Conservation (phyloP, 2,329 filamentous ascomycete species). For the Scolecobasidium constrictum region DNA sequence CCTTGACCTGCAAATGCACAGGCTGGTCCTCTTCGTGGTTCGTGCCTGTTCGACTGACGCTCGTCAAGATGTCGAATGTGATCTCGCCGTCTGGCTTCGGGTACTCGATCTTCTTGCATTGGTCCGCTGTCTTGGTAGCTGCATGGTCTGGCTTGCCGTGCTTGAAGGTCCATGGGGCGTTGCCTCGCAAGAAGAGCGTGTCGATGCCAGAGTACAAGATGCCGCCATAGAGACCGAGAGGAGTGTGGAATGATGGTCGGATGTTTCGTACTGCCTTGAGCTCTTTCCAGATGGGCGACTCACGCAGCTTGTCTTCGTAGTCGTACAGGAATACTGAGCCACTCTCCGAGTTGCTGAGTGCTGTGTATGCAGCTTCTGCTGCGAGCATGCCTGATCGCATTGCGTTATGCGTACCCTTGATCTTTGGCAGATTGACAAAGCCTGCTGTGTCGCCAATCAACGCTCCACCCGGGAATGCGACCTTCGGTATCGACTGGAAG, state of each 20-base stretch:
- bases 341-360: conserved; percentile 49
- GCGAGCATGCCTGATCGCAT: conserved; percentile 98
- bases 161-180: conserved; percentile 82
- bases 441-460: conserved; percentile 93
- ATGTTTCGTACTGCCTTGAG: conserved; percentile 94
- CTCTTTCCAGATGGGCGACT: conserved; percentile 86
- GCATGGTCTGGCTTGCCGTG: conserved; percentile 70
- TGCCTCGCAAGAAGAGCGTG: conserved; percentile 76
- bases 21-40: conserved; percentile 99
- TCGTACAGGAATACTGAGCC: conserved; percentile 84
- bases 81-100: conserved; percentile 93
- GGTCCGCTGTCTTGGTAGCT: conserved; percentile 67
- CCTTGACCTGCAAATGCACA: conserved; percentile 85
- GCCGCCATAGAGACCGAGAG: conserved; percentile 80
- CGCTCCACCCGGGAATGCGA: conserved; percentile 89
- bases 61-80: conserved; percentile 91
- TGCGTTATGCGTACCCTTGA: conserved; percentile 95
- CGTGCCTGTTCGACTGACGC: conserved; percentile 87
- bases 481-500: conserved; percentile 95
- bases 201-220: conserved; percentile 89
- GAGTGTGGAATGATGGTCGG: conserved; percentile 84
- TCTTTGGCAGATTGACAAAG: conserved; percentile 94
- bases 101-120: conserved; percentile 85
- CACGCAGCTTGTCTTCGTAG: conserved; percentile 81
- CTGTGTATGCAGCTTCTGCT: conserved; percentile 78